These are phyloP conservation scores for Camellia granthamiana DNA, from an alignment of 148 eudicot species.

Conservation along the genomic window DNA sequence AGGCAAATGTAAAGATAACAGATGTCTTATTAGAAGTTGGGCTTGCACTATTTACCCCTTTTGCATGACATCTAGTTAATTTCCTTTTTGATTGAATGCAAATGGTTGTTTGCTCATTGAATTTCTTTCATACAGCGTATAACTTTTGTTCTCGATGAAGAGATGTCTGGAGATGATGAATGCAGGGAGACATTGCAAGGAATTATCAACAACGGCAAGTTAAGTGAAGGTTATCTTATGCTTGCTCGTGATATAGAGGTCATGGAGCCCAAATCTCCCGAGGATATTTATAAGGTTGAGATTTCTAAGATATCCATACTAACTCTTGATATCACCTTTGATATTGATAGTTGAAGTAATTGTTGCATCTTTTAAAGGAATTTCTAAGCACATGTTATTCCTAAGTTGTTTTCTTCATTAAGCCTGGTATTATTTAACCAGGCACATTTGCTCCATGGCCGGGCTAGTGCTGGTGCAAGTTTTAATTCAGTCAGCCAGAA, in stretches of 20 bases:
- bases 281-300: conserved; percentile 88
- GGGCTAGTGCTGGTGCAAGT: conserved; percentile 85
- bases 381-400: background rate
- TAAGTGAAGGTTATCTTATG: conserved; percentile 91
- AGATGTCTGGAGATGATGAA: conserved; percentile 60
- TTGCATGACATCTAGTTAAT: background rate
- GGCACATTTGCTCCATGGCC: conserved; percentile 96
- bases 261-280: conserved; percentile 97
- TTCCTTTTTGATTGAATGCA: background rate
- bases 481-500: conserved; percentile 96
- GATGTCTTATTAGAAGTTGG: background rate
- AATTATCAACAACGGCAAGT: conserved; percentile 61
- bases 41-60: background rate
- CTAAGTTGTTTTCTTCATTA: conserved; percentile 1
- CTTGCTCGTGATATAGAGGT: conserved; percentile 99
- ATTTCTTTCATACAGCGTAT: conserved; percentile 51
- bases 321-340: background rate
- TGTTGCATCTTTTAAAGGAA: background rate
- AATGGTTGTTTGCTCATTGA: background rate
- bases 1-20: background rate
- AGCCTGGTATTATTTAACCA: conserved; percentile 22
- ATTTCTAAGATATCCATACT: background rate
- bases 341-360: background rate
- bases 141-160: conserved; percentile 76
- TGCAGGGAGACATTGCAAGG: conserved; percentile 79